A percentile compares a stretch with the other conserved stretches of the same genome.
phyloP scores from a whole-genome alignment of 495 filamentous ascomycete genomes.

The Clohesyomyces aquaticus region DNA sequence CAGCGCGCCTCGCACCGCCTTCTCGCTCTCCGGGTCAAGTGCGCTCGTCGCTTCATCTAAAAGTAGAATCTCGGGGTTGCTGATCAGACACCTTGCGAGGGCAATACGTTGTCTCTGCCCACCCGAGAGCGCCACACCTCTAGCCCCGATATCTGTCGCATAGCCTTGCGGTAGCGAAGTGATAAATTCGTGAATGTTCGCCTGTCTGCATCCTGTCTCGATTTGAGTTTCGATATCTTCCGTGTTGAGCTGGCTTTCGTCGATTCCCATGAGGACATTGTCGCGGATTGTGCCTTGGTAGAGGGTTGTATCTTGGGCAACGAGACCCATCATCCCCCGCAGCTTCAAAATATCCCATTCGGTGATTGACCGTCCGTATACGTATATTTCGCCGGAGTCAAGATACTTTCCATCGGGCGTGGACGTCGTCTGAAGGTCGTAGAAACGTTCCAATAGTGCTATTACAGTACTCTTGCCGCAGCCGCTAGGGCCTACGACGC shows the following conservation, averaged over 20 bases:
- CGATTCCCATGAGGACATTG: constrained; percentile 66
- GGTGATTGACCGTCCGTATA: constrained; percentile 29
- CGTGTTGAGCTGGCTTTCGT: constrained; percentile 65
- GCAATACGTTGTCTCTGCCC: constrained; percentile 51
- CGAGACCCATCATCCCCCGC: constrained; percentile 72
- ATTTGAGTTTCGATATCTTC: constrained; percentile 55
- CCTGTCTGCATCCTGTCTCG: constrained; percentile 75
- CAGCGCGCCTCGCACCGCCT: constrained; percentile 84
- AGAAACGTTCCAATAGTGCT: constrained; percentile 41
- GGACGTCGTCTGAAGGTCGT: constrained; percentile 45
- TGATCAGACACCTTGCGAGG: constrained; percentile 54
- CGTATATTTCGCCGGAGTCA: constrained; percentile 25
- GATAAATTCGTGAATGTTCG: constrained; percentile 92
- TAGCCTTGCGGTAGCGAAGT: constrained; percentile 42
- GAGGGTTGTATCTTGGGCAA: constrained; percentile 82
- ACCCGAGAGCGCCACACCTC: constrained; percentile 46
- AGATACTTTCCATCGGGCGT: constrained; percentile 48
- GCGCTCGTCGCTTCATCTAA: constrained; percentile 89
- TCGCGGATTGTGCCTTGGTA: constrained; percentile 84
- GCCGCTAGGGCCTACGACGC: constrained; percentile 40
- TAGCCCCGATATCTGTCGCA: constrained; percentile 45
- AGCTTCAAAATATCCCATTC: constrained; percentile 50
- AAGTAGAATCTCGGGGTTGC: constrained; percentile 77
- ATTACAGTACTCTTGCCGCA: constrained; percentile 43
- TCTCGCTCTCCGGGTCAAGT: constrained; percentile 85